Percentiles rank a stretch among this genome's conserved stretches.
Conservation (phyloP, 2,329 filamentous ascomycete genomes). For the Phialocephala sp. region DNA sequence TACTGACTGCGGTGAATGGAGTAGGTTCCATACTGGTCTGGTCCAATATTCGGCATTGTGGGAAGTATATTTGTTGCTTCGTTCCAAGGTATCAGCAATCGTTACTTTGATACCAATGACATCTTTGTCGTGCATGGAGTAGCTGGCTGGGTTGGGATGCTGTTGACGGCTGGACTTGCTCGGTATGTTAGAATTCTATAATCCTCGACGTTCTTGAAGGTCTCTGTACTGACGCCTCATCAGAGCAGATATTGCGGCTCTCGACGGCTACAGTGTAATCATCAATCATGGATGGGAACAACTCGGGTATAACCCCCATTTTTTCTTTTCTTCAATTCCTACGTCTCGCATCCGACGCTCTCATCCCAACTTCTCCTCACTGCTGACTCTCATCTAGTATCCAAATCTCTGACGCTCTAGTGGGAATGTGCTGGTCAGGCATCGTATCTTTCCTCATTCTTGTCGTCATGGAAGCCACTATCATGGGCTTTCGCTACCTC, state of each 20-base stretch:
- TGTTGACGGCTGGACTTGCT: constrained; percentile 18
- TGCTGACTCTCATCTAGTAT: constrained; percentile 9
- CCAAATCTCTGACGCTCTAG: constrained; percentile 16
- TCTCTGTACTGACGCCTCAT: neutral
- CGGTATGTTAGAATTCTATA: neutral
- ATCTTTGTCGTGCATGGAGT: constrained; percentile 18
- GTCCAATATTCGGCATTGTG: constrained; percentile 16
- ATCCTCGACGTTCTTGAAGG: too few relatives aligned
- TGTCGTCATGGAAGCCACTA: constrained; percentile 13
- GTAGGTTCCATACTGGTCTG: constrained; percentile 20
- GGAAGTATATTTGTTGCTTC: constrained; percentile 17
- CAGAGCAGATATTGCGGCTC: constrained; percentile 16
- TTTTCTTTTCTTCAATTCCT: neutral
- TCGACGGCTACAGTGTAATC: constrained; percentile 16
- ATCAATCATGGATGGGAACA: constrained; percentile 17
- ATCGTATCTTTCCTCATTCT: constrained; percentile 13
- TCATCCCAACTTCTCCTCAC: too few relatives aligned
- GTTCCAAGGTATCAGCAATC: constrained; percentile 13
- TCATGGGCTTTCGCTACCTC: neutral
- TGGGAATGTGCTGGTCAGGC: constrained; percentile 16
- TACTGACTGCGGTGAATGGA: neutral
- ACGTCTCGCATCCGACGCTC: neutral
- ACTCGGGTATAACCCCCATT: constrained; percentile 6
- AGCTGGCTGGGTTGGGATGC: constrained; percentile 16
- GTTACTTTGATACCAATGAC: constrained; percentile 17